Base-by-base conservation (phyloP, 768 basidiomycete species). In the Scleroderma bovista region DNA sequence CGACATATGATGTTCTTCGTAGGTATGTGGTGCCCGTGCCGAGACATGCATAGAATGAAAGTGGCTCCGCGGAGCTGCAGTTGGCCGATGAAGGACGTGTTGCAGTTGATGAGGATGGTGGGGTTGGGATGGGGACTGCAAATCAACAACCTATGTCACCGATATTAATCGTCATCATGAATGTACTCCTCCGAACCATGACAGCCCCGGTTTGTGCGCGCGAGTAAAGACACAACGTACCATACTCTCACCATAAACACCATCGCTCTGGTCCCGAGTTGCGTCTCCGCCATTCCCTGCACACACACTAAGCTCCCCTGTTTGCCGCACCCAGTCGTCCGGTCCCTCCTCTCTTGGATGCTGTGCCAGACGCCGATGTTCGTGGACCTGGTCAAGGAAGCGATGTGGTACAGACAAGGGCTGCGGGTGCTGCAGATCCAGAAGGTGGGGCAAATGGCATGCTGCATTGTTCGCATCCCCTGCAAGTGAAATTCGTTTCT, bases 321-420 rank as follows among this genome's bases (percentile, higher is more conserved):
- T 78, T 60, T 83, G 84, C 51, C 74, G 72, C 11, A 89, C 86
- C 88, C 86, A 90, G 59, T 89, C 86, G 51, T 88, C 87, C 9
- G 79, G 75, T 16, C 39, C 19, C 20, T 69, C 64, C 37, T 73
- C 34, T 13, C 34, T 12, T 6, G 34, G 34, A 29, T 9, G 26
- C 9, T 36, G n/a, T 13, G 13, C 34, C 34, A 36, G 12, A 36
- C 13, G 34, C 22, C 12, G 24, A 15, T 17, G 24, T 42, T 13
- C 17, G 10, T 41, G 40, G 40, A n/a, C n/a, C n/a, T 42, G 40
- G 9, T 15, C 41, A 20, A 22, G 17, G 3, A 40, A 19, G 20
- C 20, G 39, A 11, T 19, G 39, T 17, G 39, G 19, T 17, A 38
- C 39, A n/a, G 41, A 29, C 26, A 29, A 29, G 9, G 26, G 26